Percentiles rank a stretch among this genome's conserved stretches.
Evolutionary conservation across 495 filamentous ascomycete genomes (phyloP).

Genomic region (Podospora bellae-mahoneyi): DNA sequence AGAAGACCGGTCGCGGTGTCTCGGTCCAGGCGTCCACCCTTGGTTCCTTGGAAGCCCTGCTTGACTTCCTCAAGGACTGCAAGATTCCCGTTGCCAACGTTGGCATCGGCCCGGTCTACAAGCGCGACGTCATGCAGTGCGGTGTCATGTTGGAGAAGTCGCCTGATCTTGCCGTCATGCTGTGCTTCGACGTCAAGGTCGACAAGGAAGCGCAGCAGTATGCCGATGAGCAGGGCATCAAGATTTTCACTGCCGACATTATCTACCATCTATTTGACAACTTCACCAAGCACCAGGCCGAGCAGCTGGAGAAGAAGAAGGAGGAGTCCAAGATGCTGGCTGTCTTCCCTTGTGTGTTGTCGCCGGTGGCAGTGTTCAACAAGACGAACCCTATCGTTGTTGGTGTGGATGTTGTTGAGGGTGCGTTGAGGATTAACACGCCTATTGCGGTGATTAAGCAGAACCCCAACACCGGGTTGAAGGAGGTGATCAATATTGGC

Average conservation of each 20-base stretch:
- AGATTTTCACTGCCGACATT: slow-evolving; percentile 98
- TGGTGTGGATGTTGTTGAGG: slow-evolving; percentile 92
- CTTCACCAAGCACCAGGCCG: slow-evolving; percentile 90
- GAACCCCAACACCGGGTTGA: slow-evolving; percentile 72
- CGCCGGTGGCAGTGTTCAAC: slow-evolving; percentile 92
- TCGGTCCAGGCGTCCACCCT: slow-evolving; percentile 96
- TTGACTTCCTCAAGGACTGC: slow-evolving; percentile 89
- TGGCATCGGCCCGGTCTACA: slow-evolving; percentile 96
- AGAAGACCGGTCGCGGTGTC: slow-evolving; percentile 88
- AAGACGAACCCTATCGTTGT: slow-evolving; percentile 96
- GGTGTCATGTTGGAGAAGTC: slow-evolving; percentile 96
- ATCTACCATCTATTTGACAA: slow-evolving; percentile 98
- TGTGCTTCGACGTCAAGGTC: slow-evolving; percentile 99
- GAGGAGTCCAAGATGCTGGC: slow-evolving; percentile 92
- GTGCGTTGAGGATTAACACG: slow-evolving; percentile 77
- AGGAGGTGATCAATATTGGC: slow-evolving; percentile 79
- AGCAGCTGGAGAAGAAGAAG: slow-evolving; percentile 83
- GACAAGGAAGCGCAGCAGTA: slow-evolving; percentile 93
- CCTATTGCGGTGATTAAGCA: slow-evolving; percentile 81
- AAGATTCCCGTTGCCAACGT: slow-evolving; percentile 98
- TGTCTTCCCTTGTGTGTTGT: slow-evolving; percentile 93
- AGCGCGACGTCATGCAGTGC: slow-evolving; percentile 96
- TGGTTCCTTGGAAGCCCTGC: slow-evolving; percentile 90
- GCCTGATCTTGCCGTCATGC: slow-evolving; percentile 95
- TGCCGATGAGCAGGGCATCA: slow-evolving; percentile 91